These are phyloP conservation scores for Nyctanthes arbortristis DNA, from an alignment of 257 asterid species.

Conservation along the genomic window DNA sequence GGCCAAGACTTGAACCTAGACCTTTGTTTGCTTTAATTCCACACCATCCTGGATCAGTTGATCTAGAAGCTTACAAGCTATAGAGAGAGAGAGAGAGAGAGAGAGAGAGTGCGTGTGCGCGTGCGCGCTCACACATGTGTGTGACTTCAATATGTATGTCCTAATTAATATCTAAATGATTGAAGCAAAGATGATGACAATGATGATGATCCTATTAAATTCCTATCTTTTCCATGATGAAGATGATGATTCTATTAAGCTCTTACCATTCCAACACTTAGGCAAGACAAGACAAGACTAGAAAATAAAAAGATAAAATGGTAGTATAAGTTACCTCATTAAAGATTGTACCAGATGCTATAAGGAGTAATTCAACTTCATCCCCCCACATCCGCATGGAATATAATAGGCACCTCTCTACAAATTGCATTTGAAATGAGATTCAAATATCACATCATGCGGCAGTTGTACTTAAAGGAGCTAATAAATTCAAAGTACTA, in stretches of 20 bases:
- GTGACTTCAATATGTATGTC: no score
- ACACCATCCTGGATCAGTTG: no score
- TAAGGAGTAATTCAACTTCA: slow-evolving; percentile 56
- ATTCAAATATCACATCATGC: slow-evolving; percentile 13
- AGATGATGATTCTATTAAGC: background rate
- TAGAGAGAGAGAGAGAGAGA: no score
- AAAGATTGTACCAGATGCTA: slow-evolving; percentile 95
- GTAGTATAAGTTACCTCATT: slow-evolving; percentile 60
- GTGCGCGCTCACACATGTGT: no score
- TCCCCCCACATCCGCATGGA: slow-evolving; percentile 82
- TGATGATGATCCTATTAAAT: no score
- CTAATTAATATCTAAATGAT: background rate
- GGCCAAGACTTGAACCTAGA: no score
- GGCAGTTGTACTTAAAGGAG: background rate
- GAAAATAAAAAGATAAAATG: background rate
- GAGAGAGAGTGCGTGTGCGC: no score
- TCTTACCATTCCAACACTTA: background rate
- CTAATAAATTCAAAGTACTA: slow-evolving; percentile 1
- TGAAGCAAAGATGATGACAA: background rate
- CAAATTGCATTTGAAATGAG: background rate
- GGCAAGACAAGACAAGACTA: no score
- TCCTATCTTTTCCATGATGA: no score
- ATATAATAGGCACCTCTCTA: slow-evolving; percentile 83
- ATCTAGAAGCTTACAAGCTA: no score
- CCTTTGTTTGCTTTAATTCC: no score